These are phyloP conservation scores for Trichosporon sp. DNA, from an alignment of 1,284 basidiomycete genomes.

Conservation along the genomic window DNA sequence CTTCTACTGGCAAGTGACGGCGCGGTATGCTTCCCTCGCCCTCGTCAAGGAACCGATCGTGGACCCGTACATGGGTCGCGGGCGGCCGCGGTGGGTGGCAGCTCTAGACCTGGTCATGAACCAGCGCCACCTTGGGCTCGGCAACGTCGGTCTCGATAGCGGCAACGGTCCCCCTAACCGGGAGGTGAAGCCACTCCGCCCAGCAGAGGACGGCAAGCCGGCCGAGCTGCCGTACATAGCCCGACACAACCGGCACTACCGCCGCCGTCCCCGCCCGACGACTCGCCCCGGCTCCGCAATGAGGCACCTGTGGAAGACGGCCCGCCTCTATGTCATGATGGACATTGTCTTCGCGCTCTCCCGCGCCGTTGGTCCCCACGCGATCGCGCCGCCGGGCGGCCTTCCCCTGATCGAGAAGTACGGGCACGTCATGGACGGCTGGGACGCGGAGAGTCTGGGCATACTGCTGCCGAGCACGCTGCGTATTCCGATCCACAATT, in stretches of 20 bases:
- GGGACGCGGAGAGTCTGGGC: neutral
- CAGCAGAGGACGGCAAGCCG: neutral
- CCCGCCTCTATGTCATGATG: conserved; percentile 26
- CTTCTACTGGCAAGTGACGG: conserved; percentile 22
- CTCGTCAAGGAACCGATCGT: neutral
- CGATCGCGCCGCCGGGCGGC: conserved; percentile 15
- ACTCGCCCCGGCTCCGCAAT: conserved; percentile 21
- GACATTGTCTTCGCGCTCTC: conserved; percentile 32
- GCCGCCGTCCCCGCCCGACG: conserved; percentile 5
- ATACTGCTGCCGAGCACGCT: neutral
- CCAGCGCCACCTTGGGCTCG: conserved; percentile 32
- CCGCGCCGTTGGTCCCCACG: conserved; percentile 13
- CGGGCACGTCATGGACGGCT: conserved; percentile 23
- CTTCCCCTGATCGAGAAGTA: conserved; percentile 23
- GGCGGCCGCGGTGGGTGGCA: conserved; percentile 18
- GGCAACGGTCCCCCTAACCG: conserved; percentile 2
- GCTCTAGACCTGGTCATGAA: conserved; percentile 33
- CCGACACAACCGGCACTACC: neutral
- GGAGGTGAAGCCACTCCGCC: neutral
- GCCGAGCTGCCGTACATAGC: neutral
- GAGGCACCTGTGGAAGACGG: conserved; percentile 24
- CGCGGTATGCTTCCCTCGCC: conserved; percentile 17
- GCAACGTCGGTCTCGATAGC: conserved; percentile 20
- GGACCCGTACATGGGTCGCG: conserved; percentile 20
- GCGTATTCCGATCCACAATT: conserved; percentile 1